phyloP scores from a whole-genome alignment of 2,329 filamentous ascomycete species.

The Alternaria infectoria region DNA sequence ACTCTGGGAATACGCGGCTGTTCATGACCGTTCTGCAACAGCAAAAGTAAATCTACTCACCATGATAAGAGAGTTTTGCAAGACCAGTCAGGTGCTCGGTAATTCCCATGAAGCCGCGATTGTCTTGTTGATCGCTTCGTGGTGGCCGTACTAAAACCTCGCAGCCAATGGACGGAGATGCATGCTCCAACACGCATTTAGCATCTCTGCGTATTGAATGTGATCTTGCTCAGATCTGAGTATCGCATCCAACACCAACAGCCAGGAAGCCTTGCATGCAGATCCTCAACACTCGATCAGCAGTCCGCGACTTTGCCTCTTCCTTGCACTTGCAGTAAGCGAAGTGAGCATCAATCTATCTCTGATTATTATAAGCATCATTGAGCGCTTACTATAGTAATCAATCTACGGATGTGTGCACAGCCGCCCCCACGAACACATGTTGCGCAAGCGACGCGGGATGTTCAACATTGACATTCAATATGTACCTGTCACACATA shows the following conservation, averaged over 20 bases:
- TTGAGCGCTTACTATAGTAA: conserved; percentile 3
- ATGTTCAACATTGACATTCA: neutral
- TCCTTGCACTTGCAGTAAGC: neutral
- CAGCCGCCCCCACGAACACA: conserved; percentile 1
- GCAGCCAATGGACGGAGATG: neutral
- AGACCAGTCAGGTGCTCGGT: neutral
- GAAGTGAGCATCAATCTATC: neutral
- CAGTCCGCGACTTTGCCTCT: neutral
- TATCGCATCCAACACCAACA: neutral
- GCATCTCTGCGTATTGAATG: neutral
- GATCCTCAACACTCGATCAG: neutral
- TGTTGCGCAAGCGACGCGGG: neutral
- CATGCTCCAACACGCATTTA: neutral
- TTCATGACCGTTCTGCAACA: neutral
- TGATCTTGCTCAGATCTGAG: neutral
- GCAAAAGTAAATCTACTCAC: neutral
- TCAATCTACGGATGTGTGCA: conserved; percentile 6
- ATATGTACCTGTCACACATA: conserved; percentile 2
- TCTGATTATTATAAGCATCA: conserved; percentile 1
- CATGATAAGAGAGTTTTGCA: neutral
- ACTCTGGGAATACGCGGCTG: neutral
- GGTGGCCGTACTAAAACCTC: neutral
- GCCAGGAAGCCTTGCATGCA: neutral
- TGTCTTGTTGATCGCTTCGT: neutral
- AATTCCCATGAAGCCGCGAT: neutral